Conservation (phyloP, 1,284 basidiomycete species). For the Ceratobasidium sp. region DNA sequence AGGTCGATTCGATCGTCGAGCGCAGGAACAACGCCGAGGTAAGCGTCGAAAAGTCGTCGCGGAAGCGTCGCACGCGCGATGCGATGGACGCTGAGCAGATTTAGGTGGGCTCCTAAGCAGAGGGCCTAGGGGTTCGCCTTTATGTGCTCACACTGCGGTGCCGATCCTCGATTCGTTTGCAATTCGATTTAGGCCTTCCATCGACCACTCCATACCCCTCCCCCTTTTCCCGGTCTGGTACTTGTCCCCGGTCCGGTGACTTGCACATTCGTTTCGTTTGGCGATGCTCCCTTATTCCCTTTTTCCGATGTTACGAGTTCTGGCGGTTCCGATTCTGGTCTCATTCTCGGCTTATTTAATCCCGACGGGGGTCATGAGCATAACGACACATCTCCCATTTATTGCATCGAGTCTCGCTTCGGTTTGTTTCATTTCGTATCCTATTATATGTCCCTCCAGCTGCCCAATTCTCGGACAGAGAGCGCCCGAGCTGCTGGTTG, state of each 20-base stretch:
- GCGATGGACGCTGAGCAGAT: slow-evolving; percentile 6
- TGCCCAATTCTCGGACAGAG: slow-evolving; percentile 34
- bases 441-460: slow-evolving; percentile 22
- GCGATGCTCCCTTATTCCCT: not conserved
- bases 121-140: not conserved
- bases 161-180: not conserved
- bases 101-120: not conserved
- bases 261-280: not conserved
- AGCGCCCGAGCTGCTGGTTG: not conserved
- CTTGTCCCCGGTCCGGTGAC: not conserved
- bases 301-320: not conserved
- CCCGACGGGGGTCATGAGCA: not conserved
- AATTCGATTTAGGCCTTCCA: not conserved
- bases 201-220: not conserved
- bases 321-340: not conserved
- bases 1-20: slow-evolving; percentile 63
- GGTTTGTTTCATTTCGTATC: slow-evolving; percentile 40
- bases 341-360: slow-evolving; percentile 6
- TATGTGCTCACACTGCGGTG: not conserved
- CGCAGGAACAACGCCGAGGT: slow-evolving; percentile 10
- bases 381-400: too few relatives aligned
- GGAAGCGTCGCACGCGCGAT: slow-evolving; percentile 33
- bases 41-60: not conserved
- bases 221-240: not conserved
- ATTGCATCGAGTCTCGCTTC: slow-evolving; percentile 9